Evolutionary conservation across 805 yeast species (phyloP).

Genomic region (Starmera quercuum): DNA sequence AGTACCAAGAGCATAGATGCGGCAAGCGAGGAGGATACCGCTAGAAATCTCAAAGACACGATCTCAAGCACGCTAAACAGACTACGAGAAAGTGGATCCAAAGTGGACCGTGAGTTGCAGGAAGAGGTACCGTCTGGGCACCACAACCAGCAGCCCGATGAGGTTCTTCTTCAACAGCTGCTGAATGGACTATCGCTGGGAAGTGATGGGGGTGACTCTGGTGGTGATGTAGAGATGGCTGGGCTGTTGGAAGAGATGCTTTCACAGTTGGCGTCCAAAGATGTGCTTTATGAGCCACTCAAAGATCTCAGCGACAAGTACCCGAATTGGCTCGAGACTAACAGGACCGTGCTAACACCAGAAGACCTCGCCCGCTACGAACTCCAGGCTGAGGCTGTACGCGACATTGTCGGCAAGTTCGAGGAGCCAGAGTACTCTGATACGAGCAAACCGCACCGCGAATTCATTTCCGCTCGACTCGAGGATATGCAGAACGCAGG

Average conservation of each 20-base stretch:
- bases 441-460: conserved; percentile 30
- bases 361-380: conserved; percentile 47
- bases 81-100: conserved; percentile 66
- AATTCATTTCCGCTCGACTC: conserved; percentile 47
- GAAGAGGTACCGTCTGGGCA: conserved; percentile 40
- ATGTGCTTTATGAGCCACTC: conserved; percentile 81
- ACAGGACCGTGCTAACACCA: conserved; percentile 29
- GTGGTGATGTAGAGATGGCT: conserved; percentile 47
- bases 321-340: conserved; percentile 58
- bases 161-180: conserved; percentile 53
- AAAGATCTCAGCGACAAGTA: conserved; percentile 70
- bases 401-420: conserved; percentile 54
- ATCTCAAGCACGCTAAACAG: conserved; percentile 77
- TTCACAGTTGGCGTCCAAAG: conserved; percentile 77
- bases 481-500: conserved; percentile 71
- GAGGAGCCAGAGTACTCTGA: conserved; percentile 61
- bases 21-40: conserved; percentile 19
- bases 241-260: conserved; percentile 65
- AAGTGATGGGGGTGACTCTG: conserved; percentile 28
- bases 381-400: conserved; percentile 55
- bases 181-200: conserved; percentile 51
- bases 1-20: conserved; percentile 4
- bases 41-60: conserved; percentile 61
- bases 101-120: conserved; percentile 53
- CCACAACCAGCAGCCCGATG: no score